Percentiles rank a stretch among this genome's conserved stretches.
Evolutionary conservation across 2,329 filamentous ascomycete genomes (phyloP).

Genomic region (Pestalotiopsis sp.): DNA sequence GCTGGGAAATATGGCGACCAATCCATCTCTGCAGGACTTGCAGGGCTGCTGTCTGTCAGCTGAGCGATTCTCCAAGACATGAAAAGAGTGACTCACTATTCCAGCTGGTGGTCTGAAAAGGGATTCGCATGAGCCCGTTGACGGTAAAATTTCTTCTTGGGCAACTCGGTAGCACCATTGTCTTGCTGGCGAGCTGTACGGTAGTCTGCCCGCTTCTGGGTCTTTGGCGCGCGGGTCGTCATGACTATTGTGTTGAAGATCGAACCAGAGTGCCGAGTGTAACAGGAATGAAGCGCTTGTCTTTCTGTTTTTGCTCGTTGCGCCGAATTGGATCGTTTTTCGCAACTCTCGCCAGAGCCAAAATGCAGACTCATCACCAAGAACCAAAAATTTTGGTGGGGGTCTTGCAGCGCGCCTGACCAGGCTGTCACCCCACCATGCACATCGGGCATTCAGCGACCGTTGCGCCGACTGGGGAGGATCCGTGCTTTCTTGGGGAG

Average conservation of each 20-base stretch:
- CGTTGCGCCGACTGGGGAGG: not conserved
- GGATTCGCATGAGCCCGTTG: slow-evolving; percentile 97
- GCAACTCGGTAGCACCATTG: slow-evolving; percentile 60
- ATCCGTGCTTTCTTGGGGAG: not conserved
- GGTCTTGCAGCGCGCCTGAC: not conserved
- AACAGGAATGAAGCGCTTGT: not conserved
- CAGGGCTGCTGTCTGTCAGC: slow-evolving; percentile 60
- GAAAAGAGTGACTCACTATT: slow-evolving; percentile 68
- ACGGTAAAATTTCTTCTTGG: slow-evolving; percentile 94
- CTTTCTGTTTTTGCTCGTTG: not conserved
- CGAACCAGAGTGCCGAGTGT: not conserved
- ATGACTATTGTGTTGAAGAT: not conserved
- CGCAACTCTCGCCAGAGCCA: not conserved
- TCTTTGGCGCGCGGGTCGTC: slow-evolving; percentile 55
- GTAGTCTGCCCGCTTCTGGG: slow-evolving; percentile 68
- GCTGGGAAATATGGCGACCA: slow-evolving; percentile 85
- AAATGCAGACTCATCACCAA: not conserved
- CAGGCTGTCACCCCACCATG: not conserved
- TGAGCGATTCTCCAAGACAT: not conserved
- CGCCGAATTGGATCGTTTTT: not conserved
- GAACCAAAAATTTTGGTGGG: not conserved
- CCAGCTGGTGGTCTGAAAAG: slow-evolving; percentile 89
- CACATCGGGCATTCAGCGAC: not conserved
- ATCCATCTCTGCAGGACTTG: slow-evolving; percentile 82
- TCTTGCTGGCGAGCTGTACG: slow-evolving; percentile 57